Evolutionary conservation across 805 yeast genomes (phyloP).

Genomic region (Saccharomycopsis fodiens): DNA sequence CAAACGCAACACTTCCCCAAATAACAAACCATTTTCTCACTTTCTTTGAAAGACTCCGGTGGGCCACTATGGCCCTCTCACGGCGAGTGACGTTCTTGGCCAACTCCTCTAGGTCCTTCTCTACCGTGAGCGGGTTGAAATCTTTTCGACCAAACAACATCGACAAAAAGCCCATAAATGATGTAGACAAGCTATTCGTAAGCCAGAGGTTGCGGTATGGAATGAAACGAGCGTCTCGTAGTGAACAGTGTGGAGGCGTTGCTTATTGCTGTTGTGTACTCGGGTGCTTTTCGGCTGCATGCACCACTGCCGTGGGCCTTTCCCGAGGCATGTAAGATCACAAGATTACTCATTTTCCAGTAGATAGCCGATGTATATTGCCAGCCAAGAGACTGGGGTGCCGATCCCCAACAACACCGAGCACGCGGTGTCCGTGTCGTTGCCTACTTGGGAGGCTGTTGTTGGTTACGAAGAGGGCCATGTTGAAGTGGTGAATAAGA

Average conservation of each 20-base stretch:
- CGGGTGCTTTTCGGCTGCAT: no score
- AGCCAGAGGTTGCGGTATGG: no score
- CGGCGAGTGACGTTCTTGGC: constrained; percentile 1
- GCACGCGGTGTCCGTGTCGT: constrained; percentile 90
- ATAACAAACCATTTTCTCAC: constrained; percentile 1
- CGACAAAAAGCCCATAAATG: constrained; percentile 14
- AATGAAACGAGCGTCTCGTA: no score
- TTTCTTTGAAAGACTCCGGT: background rate
- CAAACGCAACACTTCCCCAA: background rate
- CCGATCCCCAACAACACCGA: constrained; percentile 85
- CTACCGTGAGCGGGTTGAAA: constrained; percentile 18
- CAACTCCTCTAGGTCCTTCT: constrained; percentile 21
- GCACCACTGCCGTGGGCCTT: no score
- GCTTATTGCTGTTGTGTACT: no score
- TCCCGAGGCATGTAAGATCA: no score
- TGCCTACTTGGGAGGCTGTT: constrained; percentile 93
- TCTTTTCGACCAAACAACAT: constrained; percentile 2
- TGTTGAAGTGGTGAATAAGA: constrained; percentile 64
- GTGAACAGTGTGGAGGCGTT: no score
- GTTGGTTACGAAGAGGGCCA: constrained; percentile 91
- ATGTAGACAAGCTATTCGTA: no score
- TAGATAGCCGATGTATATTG: constrained; percentile 22
- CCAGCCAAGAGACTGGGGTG: constrained; percentile 51
- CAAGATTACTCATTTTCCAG: no score
- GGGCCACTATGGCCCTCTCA: constrained; percentile 5